Conservation (phyloP, 208 protist species). For the Cochliopodium minus region DNA sequence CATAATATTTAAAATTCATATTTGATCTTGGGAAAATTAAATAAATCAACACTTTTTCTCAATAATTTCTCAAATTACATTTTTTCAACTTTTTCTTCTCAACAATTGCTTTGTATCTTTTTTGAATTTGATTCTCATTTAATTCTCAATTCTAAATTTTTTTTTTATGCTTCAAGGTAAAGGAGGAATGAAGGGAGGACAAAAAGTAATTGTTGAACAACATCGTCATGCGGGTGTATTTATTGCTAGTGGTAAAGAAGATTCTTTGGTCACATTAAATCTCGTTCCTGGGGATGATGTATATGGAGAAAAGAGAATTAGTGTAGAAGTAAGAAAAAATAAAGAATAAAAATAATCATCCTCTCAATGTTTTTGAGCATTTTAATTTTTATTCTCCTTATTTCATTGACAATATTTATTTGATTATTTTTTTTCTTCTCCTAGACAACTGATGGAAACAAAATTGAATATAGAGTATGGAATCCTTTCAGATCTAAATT, state of each 20-base stretch:
- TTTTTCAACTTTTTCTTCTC: no score
- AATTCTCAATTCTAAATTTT: no score
- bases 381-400: constrained; percentile 18
- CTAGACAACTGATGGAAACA: constrained; percentile 56
- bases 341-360: not conserved
- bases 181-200: constrained; percentile 51
- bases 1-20: no score
- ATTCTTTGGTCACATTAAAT: constrained; percentile 91
- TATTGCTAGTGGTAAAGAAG: constrained; percentile 86
- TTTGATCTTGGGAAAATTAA: no score
- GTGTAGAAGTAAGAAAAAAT: constrained; percentile 38
- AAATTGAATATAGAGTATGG: constrained; percentile 99
- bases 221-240: constrained; percentile 93
- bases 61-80: no score
- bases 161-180: no score
- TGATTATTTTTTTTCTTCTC: constrained; percentile 4
- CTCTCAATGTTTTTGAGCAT: constrained; percentile 19
- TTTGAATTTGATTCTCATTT: no score
- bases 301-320: constrained; percentile 98
- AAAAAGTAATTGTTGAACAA: constrained; percentile 87
- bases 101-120: not conserved
- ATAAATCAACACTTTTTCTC: no score
- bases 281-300: constrained; percentile 93
- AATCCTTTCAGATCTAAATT: constrained; percentile 99
- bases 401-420: constrained; percentile 17